Evolutionary conservation across 805 yeast species (phyloP).

Genomic region (Wickerhamiella lipophila): DNA sequence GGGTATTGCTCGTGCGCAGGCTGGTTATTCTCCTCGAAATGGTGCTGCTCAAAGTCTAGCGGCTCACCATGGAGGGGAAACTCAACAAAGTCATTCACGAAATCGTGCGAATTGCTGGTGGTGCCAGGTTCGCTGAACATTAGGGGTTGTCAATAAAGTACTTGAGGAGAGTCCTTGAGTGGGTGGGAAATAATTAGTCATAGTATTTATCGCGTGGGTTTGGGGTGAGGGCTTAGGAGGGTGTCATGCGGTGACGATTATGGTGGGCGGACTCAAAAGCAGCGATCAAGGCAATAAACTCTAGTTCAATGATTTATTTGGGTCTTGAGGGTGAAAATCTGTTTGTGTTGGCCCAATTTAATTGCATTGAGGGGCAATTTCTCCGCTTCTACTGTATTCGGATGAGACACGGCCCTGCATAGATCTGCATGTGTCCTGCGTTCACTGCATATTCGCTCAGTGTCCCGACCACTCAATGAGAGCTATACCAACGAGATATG

Average conservation of each 20-base stretch:
- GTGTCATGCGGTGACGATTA: no score
- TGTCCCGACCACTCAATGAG: background rate
- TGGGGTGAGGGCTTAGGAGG: background rate
- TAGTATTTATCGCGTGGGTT: background rate
- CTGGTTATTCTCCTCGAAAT: background rate
- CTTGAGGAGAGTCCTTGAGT: background rate
- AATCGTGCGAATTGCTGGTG: conserved; percentile 1
- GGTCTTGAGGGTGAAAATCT: no score
- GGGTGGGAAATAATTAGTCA: background rate
- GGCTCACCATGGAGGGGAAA: background rate
- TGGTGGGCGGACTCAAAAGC: no score
- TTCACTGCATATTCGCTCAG: background rate
- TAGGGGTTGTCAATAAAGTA: background rate
- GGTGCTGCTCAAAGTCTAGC: background rate
- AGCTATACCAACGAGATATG: no score
- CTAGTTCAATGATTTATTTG: no score
- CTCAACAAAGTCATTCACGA: conserved; percentile 7
- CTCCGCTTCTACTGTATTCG: no score
- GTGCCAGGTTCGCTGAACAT: background rate
- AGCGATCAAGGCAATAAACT: no score
- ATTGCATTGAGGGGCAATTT: no score
- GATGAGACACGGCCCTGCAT: background rate
- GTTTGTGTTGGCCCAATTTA: no score
- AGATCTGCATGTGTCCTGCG: background rate
- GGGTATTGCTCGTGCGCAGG: background rate